Conservation (phyloP, 1,284 basidiomycete genomes). For the Moesziomyces sp. region DNA sequence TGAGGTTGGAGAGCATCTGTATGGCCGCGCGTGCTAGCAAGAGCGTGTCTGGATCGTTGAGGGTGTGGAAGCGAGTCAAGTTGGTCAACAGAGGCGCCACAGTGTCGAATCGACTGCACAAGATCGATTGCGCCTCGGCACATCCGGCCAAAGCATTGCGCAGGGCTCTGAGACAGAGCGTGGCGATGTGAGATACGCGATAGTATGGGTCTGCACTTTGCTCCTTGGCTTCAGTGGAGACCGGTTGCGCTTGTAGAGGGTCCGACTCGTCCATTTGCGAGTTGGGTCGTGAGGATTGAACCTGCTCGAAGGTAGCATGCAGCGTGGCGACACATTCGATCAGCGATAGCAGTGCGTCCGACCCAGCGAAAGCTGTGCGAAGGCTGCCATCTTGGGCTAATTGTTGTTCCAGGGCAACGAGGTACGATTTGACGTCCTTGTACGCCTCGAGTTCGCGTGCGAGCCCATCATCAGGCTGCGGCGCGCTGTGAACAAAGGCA, state of each 20-base stretch:
- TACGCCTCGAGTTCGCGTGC: slow-evolving; percentile 9
- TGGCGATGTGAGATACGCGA: slow-evolving; percentile 11
- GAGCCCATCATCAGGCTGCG: not conserved
- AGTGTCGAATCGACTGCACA: slow-evolving; percentile 12
- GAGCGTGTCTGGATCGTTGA: slow-evolving; percentile 29
- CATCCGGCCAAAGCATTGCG: slow-evolving; percentile 34
- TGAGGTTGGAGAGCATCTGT: slow-evolving; percentile 48
- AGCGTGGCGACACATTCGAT: slow-evolving; percentile 1
- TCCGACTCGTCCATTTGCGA: not conserved
- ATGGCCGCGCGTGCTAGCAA: slow-evolving; percentile 26
- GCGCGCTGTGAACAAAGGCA: not conserved
- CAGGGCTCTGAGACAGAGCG: slow-evolving; percentile 12
- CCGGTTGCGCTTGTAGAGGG: not conserved
- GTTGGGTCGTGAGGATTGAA: slow-evolving; percentile 9
- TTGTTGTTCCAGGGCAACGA: slow-evolving; percentile 7
- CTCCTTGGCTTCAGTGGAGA: not conserved
- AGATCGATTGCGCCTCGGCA: slow-evolving; percentile 13
- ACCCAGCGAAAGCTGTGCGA: not conserved
- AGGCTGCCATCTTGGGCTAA: slow-evolving; percentile 6
- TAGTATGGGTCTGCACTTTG: slow-evolving; percentile 8
- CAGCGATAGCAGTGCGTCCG: not conserved
- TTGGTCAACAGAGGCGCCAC: slow-evolving; percentile 23
- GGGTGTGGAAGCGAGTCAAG: slow-evolving; percentile 31
- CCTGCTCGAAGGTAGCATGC: slow-evolving; percentile 5
- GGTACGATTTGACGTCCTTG: slow-evolving; percentile 8